Evolutionary conservation across 2,329 filamentous ascomycete genomes (phyloP).

Genomic region (Fusarium beomiforme): DNA sequence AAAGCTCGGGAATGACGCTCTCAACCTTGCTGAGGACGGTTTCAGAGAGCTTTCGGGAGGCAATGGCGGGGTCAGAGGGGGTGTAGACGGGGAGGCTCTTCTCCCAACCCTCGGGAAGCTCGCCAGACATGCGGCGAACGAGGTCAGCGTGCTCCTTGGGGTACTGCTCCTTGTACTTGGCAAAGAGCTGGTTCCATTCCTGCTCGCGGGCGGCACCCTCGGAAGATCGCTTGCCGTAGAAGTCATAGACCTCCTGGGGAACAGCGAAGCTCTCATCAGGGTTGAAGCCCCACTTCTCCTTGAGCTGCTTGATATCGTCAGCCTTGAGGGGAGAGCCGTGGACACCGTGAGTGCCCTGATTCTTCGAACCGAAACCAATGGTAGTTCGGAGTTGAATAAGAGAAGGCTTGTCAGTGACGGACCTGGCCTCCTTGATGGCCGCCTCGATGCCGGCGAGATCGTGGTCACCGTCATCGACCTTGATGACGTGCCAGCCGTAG

Average conservation of each 20-base stretch:
- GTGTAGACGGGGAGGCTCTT: constrained; percentile 93
- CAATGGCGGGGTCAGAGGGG: constrained; percentile 82
- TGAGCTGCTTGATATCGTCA: constrained; percentile 93
- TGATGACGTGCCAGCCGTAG: constrained; percentile 93
- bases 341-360: constrained; percentile 93
- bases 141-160: constrained; percentile 84
- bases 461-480: constrained; percentile 87
- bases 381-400: constrained; percentile 97
- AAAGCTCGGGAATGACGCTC: constrained; percentile 83
- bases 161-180: constrained; percentile 85
- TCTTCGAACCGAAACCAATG: constrained; percentile 94
- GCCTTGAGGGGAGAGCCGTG: constrained; percentile 96
- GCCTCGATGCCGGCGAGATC: constrained; percentile 89
- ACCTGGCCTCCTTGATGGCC: constrained; percentile 85
- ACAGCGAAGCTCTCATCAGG: constrained; percentile 92
- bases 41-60: constrained; percentile 97
- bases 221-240: constrained; percentile 84
- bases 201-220: constrained; percentile 89
- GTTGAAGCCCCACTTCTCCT: constrained; percentile 96
- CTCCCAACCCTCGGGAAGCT: constrained; percentile 96
- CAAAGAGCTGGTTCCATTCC: constrained; percentile 94
- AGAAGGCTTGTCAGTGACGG: constrained; percentile 94
- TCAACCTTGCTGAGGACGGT: constrained; percentile 90
- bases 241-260: constrained; percentile 92
- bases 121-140: constrained; percentile 78